Conservation (phyloP, 2,329 filamentous ascomycete genomes). For the Talaromyces sp. region DNA sequence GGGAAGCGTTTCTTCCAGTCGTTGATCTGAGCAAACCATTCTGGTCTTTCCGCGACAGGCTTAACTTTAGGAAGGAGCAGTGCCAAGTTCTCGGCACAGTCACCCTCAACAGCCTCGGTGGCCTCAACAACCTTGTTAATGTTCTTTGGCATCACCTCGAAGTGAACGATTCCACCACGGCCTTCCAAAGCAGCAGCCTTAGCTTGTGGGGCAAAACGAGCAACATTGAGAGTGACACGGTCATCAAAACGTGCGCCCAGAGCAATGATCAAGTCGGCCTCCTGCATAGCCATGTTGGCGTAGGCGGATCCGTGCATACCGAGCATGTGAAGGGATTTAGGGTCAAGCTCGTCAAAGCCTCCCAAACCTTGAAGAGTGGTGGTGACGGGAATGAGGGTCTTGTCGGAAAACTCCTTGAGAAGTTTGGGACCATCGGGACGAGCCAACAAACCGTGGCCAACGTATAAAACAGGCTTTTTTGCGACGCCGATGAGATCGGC, state of each 20-base stretch:
- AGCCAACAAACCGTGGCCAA: conserved; percentile 81
- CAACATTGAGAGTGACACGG: conserved; percentile 75
- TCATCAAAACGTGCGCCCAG: conserved; percentile 94
- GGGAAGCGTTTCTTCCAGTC: conserved; percentile 92
- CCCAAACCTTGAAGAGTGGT: conserved; percentile 93
- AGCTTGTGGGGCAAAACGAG: conserved; percentile 84
- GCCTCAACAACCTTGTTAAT: conserved; percentile 99
- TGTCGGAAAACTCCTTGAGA: conserved; percentile 81
- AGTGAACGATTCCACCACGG: conserved; percentile 92
- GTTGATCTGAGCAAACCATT: conserved; percentile 86
- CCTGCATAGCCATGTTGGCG: conserved; percentile 97
- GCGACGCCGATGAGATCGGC: conserved; percentile 78
- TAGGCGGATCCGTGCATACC: conserved; percentile 98
- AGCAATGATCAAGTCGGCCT: conserved; percentile 91
- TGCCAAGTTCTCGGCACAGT: conserved; percentile 74
- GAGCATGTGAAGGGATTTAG: conserved; percentile 95
- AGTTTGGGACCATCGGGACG: conserved; percentile 72
- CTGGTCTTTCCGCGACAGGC: conserved; percentile 60
- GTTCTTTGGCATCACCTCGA: conserved; percentile 99
- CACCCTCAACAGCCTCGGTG: conserved; percentile 90
- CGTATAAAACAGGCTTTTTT: conserved; percentile 93
- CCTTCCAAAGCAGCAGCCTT: conserved; percentile 77
- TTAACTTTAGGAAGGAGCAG: conserved; percentile 69
- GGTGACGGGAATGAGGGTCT: conserved; percentile 86
- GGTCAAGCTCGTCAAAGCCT: conserved; percentile 84